phyloP scores from a whole-genome alignment of 176 grass and related monocot species.

The Raddia guianensis region DNA sequence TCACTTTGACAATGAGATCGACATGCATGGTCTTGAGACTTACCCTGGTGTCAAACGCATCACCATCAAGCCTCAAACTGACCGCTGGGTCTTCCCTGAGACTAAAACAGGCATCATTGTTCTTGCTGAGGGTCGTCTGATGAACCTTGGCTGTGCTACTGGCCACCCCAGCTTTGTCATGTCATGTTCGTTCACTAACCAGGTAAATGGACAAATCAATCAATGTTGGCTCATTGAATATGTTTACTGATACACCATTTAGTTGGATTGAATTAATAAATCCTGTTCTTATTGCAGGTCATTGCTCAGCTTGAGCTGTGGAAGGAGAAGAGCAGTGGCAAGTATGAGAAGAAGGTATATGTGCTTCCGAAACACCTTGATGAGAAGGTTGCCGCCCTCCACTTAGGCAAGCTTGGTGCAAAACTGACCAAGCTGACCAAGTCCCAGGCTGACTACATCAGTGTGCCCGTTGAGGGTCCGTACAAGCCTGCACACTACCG shows the following conservation, averaged over 20 bases:
- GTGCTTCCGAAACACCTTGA: constrained; percentile 95
- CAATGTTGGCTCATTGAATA: neutral
- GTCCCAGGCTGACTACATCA: constrained; percentile 84
- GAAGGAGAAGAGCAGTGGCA: constrained; percentile 81
- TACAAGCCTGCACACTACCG: constrained; percentile 90
- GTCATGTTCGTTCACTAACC: constrained; percentile 99
- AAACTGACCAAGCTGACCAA: constrained; percentile 78
- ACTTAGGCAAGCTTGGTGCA: constrained; percentile 89
- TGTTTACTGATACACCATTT: neutral
- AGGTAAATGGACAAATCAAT: constrained; percentile 48
- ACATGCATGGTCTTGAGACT: constrained; percentile 82
- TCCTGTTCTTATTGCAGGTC: constrained; percentile 56
- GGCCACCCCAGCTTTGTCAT: constrained; percentile 99
- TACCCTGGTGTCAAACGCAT: constrained; percentile 94
- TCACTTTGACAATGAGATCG: constrained; percentile 98
- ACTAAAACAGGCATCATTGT: constrained; percentile 86
- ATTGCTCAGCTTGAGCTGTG: constrained; percentile 96
- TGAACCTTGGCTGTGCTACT: constrained; percentile 95
- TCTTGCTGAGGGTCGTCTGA: constrained; percentile 92
- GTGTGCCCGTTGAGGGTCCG: constrained; percentile 69
- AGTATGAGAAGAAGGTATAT: constrained; percentile 99
- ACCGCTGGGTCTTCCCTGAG: constrained; percentile 98
- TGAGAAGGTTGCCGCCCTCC: constrained; percentile 95
- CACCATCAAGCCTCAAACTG: constrained; percentile 99
- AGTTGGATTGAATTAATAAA: neutral